Evolutionary conservation across 2,329 filamentous ascomycete genomes (phyloP).

Genomic region (Epichloe aotearoae): DNA sequence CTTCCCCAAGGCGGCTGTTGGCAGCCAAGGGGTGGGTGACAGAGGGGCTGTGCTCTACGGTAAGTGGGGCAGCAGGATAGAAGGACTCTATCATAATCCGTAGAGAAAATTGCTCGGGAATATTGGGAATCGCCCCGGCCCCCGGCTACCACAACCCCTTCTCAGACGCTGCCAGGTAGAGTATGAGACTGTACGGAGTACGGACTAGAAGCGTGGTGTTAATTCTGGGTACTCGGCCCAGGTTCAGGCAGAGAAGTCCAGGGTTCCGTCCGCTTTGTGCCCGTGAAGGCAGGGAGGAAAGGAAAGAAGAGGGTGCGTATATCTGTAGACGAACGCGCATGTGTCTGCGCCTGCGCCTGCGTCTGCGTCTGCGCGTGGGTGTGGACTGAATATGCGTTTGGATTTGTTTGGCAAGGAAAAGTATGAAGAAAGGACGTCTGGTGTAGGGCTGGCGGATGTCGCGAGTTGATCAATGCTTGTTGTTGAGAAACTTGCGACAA

Average conservation of each 20-base stretch:
- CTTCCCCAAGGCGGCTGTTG: conserved; percentile 30
- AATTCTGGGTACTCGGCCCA: too few relatives aligned
- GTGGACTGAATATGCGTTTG: background rate
- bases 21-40: conserved; percentile 23
- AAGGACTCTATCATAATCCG: conserved; percentile 4
- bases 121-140: conserved; percentile 2
- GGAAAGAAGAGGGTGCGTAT: background rate
- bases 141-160: background rate
- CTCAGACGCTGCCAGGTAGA: background rate
- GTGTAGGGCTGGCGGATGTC: conserved; percentile 3
- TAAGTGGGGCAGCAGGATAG: conserved; percentile 5
- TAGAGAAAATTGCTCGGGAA: background rate
- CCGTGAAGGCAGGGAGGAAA: too few relatives aligned
- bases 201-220: too few relatives aligned
- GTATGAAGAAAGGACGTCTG: background rate
- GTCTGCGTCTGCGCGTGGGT: background rate
- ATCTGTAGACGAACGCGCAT: background rate
- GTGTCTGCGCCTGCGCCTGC: background rate
- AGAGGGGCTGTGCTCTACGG: conserved; percentile 13
- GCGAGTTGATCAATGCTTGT: background rate
- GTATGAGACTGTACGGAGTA: background rate
- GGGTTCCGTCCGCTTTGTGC: too few relatives aligned
- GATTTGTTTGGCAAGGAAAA: background rate
- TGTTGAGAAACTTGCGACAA: background rate
- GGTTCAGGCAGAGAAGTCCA: too few relatives aligned